phyloP scores from a whole-genome alignment of 139 green algal genomes.

The Chlorella sp. region DNA sequence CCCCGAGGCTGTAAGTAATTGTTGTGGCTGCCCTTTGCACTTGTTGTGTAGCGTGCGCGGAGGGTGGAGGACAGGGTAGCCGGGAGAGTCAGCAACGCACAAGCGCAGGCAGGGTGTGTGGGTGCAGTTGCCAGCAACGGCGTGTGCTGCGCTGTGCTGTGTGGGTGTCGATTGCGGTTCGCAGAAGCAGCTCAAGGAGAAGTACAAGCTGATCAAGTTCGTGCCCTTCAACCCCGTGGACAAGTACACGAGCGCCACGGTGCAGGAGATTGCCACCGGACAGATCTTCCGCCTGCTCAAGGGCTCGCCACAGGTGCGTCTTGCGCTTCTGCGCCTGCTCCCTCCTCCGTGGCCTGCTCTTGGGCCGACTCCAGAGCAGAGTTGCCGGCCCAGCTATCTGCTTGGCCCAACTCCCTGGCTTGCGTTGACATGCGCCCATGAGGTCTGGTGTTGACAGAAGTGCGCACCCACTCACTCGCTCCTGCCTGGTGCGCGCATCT shows the following conservation, averaged over 20 bases:
- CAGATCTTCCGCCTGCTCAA: constrained; percentile 60
- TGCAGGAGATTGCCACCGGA: constrained; percentile 42
- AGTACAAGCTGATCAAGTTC: constrained; percentile 58
- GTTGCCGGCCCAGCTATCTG: neutral
- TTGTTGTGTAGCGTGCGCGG: too few species aligned
- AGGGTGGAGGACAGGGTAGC: too few species aligned
- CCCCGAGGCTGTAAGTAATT: constrained; percentile 23
- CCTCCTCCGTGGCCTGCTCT: neutral
- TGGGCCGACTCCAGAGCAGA: neutral
- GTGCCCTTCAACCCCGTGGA: constrained; percentile 83
- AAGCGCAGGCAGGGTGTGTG: too few species aligned
- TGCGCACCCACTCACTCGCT: too few species aligned
- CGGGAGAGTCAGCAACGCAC: too few species aligned
- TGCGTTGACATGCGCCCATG: too few species aligned
- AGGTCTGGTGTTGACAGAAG: too few species aligned
- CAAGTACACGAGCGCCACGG: constrained; percentile 68
- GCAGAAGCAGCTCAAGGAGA: constrained; percentile 11
- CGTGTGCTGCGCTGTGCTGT: too few species aligned
- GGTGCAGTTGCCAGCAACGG: too few species aligned
- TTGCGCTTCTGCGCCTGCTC: neutral
- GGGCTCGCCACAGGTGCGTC: constrained; percentile 63
- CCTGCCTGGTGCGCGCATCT: too few species aligned
- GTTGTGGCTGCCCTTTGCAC: too few species aligned
- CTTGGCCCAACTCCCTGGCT: neutral
- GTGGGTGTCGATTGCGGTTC: too few species aligned